These are phyloP conservation scores for Haplosporangium sp. DNA, from an alignment of 371 early-diverging fungal genomes.

Conservation along the genomic window DNA sequence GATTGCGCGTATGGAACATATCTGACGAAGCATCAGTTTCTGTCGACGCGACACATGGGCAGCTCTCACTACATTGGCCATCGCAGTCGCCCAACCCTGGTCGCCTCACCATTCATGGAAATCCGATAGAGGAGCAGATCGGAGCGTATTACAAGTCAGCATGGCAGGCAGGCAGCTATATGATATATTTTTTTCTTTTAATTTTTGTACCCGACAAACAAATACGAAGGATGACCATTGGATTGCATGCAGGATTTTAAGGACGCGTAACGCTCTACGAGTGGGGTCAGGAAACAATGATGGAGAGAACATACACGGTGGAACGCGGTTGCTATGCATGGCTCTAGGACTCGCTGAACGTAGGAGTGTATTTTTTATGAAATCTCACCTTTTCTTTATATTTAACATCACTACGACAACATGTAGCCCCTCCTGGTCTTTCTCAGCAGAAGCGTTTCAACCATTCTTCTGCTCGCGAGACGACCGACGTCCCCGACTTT, in stretches of 20 bases:
- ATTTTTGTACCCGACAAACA: too few relatives aligned
- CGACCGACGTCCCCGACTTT: constrained; percentile 74
- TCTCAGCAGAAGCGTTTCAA: constrained; percentile 63
- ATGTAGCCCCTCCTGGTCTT: constrained; percentile 48
- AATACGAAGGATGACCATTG: too few relatives aligned
- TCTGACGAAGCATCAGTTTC: too few relatives aligned
- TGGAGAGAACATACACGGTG: too few relatives aligned
- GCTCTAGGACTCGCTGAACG: too few relatives aligned
- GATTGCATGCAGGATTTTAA: too few relatives aligned
- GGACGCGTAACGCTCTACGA: too few relatives aligned
- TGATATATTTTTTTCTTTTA: neutral
- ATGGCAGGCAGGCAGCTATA: neutral
- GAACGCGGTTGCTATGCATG: too few relatives aligned
- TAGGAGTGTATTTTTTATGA: too few relatives aligned
- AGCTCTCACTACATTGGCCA: neutral
- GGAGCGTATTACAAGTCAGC: neutral
- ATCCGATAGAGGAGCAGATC: neutral
- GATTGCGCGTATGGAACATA: neutral
- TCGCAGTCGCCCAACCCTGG: neutral
- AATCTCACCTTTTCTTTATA: neutral
- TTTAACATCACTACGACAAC: too few relatives aligned
- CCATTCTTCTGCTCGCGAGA: constrained; percentile 58
- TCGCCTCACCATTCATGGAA: neutral
- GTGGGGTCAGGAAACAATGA: too few relatives aligned
- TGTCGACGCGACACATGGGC: too few relatives aligned